Percentiles rank a stretch among this genome's conserved stretches.
Conservation (phyloP, 306 rosid species). For the Mimosa pudica region DNA sequence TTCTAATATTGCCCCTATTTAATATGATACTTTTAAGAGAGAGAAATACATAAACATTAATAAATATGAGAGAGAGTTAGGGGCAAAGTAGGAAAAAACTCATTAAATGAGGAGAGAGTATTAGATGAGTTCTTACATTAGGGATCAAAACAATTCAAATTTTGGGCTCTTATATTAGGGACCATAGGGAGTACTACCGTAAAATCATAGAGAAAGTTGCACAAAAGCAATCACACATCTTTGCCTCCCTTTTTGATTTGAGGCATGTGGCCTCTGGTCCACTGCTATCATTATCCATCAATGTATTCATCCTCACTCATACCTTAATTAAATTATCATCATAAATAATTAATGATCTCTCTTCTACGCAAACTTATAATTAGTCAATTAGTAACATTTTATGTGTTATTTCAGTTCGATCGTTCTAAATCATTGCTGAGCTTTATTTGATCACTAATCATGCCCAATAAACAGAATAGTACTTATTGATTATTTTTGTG, state of each 20-base stretch:
- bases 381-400: neutral
- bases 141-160: no score
- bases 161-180: no score
- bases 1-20: no score
- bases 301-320: neutral
- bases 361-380: neutral
- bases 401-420: neutral
- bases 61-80: no score
- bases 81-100: no score
- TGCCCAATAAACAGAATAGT: neutral
- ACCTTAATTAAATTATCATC: neutral
- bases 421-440: neutral
- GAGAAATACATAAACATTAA: no score
- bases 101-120: no score
- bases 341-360: neutral
- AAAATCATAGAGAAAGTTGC: no score
- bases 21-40: no score
- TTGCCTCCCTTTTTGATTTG: conserved; percentile 9
- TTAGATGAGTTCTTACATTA: no score
- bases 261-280: conserved; percentile 55
- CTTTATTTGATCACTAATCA: neutral
- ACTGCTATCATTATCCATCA: conserved; percentile 29
- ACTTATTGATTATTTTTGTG: no score
- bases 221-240: conserved; percentile 10
- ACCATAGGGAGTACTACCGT: no score